These are phyloP conservation scores for Phlyctochytrium bullatum DNA, from an alignment of 192 early-diverging fungal genomes.

Conservation along the genomic window DNA sequence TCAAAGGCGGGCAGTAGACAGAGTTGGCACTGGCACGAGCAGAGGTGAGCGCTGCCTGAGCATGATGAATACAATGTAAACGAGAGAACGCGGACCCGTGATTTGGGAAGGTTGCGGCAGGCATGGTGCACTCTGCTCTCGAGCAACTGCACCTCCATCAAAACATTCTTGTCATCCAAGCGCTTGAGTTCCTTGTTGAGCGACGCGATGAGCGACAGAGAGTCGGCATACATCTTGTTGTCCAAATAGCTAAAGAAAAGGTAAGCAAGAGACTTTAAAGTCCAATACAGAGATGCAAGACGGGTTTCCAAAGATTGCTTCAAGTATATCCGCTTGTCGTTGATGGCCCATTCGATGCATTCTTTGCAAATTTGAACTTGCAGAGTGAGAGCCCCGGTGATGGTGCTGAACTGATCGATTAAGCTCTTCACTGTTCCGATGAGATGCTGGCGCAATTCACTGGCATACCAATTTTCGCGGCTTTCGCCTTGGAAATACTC, in stretches of 20 bases:
- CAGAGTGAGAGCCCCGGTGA: conserved; percentile 79
- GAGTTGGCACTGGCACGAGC: conserved; percentile 96
- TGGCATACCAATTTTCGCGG: conserved; percentile 83
- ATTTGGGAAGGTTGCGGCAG: conserved; percentile 88
- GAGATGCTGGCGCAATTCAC: too few species aligned
- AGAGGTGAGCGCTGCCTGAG: conserved; percentile 86
- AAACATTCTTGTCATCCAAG: conserved; percentile 96
- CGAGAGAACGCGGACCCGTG: conserved; percentile 54
- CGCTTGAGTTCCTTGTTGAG: conserved; percentile 97
- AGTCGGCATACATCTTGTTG: conserved; percentile 93
- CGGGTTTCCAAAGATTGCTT: conserved; percentile 94
- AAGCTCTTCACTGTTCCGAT: conserved; percentile 64
- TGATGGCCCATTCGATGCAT: conserved; percentile 87
- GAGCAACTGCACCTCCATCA: conserved; percentile 95
- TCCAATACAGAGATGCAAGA: conserved; percentile 72
- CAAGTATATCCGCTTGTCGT: conserved; percentile 93
- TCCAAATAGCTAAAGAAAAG: conserved; percentile 65
- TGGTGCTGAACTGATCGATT: conserved; percentile 83
- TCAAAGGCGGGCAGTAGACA: conserved; percentile 95
- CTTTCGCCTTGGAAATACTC: conserved; percentile 92
- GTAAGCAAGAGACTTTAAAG: not conserved
- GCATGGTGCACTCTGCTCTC: conserved; percentile 94
- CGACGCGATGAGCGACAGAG: conserved; percentile 73
- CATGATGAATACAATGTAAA: not conserved
- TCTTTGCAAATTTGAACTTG: conserved; percentile 95